These are phyloP conservation scores for Filosporella fistucella DNA, from an alignment of 495 filamentous ascomycete species.

Conservation along the genomic window DNA sequence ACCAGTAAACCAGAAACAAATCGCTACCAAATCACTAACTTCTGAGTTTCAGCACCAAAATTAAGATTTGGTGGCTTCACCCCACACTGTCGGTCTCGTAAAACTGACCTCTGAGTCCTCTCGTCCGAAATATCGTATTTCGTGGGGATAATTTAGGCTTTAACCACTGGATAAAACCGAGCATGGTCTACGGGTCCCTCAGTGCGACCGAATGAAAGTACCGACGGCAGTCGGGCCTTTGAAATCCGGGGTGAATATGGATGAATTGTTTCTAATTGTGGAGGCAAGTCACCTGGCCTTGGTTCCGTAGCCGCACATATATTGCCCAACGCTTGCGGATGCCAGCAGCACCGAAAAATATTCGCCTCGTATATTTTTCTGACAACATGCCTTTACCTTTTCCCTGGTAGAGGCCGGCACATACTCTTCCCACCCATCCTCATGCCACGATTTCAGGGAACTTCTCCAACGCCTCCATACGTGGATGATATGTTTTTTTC, in stretches of 20 bases:
- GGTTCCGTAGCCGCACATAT: constrained; percentile 21
- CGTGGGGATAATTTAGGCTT: constrained; percentile 10
- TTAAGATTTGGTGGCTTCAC: no score
- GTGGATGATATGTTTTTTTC: background rate
- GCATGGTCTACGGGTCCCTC: constrained; percentile 16
- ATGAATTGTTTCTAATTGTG: constrained; percentile 29
- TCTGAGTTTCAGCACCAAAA: no score
- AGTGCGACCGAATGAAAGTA: constrained; percentile 24
- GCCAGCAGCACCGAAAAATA: constrained; percentile 30
- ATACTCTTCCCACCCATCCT: background rate
- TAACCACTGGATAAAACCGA: constrained; percentile 24
- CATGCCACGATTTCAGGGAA: background rate
- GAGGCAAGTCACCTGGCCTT: constrained; percentile 8
- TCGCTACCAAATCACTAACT: no score
- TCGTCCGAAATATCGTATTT: constrained; percentile 15
- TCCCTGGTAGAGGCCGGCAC: background rate
- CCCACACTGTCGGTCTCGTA: no score
- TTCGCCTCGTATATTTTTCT: constrained; percentile 26
- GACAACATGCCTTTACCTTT: constrained; percentile 8
- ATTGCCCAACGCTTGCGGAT: constrained; percentile 15
- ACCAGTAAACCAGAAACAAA: no score
- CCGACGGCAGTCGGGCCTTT: constrained; percentile 26
- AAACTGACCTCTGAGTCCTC: constrained; percentile 12
- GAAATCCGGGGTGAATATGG: constrained; percentile 37
- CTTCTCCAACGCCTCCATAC: background rate